Base-by-base conservation (phyloP, 1,139 yeast species). In the Groenewaldozyma sp. region DNA sequence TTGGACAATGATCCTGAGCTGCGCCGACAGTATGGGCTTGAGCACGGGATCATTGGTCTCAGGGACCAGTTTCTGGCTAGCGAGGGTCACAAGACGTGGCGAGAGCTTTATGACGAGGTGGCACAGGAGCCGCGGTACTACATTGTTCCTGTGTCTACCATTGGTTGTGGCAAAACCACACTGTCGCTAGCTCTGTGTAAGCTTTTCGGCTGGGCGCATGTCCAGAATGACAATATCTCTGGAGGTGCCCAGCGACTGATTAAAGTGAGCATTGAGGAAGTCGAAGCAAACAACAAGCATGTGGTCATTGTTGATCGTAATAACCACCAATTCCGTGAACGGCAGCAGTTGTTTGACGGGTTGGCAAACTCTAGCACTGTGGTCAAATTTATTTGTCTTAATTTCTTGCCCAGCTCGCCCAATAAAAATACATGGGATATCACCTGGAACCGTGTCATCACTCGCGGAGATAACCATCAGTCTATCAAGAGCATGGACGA, bases 131-230 rank as follows among this genome's bases (percentile, higher is more conserved):
- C n/a, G 13, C 77, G 76, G 52, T 84, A 75, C 53, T 71, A 83
- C 0, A 53, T 93, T 1, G 72, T 87, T 1, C 93, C 97, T 0
- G 76, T 88, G 11, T 87, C 97, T 0, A 86, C 95, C 0, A 74
- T 91, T 38, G 98, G 97, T 0, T 86, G 96, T 58, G 99, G 99
- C 6, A 93, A 93, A 56, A 87, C 97, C 0, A 86, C 96, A 0
- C 73, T 84, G 0, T 75, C 86, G 3, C 59, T 73, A 35, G 78
- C 91, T 0, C 62, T 91, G 34, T 50, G 57, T 1, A 56, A 69
- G 7, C 55, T 88, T 21, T 76, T 81, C 0, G 62, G 65, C 0
- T 80, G 94, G 82, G 78, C 73, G 0, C 86, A 81, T 52, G 69
- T 84, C n/a, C 95, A 87, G 56, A 88, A 84, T 57, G 98, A 91